These are phyloP conservation scores for Yarrowia porcina DNA, from an alignment of 805 yeast species.

Conservation along the genomic window DNA sequence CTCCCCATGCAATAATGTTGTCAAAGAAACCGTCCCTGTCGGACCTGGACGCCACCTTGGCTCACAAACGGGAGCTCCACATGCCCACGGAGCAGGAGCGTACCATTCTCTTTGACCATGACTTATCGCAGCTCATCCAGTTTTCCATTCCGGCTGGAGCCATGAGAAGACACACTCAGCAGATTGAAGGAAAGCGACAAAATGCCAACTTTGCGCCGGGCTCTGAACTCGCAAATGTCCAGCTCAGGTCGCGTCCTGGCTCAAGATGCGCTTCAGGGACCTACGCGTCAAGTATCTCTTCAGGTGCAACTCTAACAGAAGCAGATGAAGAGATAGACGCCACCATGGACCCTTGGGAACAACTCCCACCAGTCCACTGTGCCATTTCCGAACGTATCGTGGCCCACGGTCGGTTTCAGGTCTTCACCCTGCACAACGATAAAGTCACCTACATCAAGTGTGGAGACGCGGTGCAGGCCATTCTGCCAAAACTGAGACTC, in stretches of 20 bases:
- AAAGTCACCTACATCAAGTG: conserved; percentile 52
- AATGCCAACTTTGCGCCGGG: background rate
- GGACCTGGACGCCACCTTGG: conserved; percentile 22
- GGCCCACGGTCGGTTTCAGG: conserved; percentile 21
- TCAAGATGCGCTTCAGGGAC: background rate
- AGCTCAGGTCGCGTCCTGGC: conserved; percentile 15
- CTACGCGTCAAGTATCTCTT: conserved; percentile 19
- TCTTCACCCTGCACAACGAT: conserved; percentile 17
- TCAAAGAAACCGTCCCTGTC: conserved; percentile 15
- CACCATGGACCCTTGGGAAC: conserved; percentile 4
- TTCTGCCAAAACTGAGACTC: conserved; percentile 60
- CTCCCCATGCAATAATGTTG: conserved; percentile 18
- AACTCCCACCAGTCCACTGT: conserved; percentile 16
- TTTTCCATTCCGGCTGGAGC: conserved; percentile 23
- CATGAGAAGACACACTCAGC: conserved; percentile 12
- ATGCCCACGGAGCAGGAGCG: conserved; percentile 21
- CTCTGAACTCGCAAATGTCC: conserved; percentile 12
- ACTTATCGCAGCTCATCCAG: conserved; percentile 22
- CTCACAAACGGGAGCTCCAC: conserved; percentile 7
- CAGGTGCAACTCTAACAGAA: conserved; percentile 8
- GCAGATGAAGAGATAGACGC: background rate
- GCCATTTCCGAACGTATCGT: conserved; percentile 24
- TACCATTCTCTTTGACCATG: conserved; percentile 23
- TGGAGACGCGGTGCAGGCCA: conserved; percentile 70
- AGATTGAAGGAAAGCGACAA: background rate